Percentiles rank a stretch among this genome's conserved stretches.
These are phyloP conservation scores for Eudorina sp. DNA, from an alignment of 139 green algal genomes.

Conservation along the genomic window DNA sequence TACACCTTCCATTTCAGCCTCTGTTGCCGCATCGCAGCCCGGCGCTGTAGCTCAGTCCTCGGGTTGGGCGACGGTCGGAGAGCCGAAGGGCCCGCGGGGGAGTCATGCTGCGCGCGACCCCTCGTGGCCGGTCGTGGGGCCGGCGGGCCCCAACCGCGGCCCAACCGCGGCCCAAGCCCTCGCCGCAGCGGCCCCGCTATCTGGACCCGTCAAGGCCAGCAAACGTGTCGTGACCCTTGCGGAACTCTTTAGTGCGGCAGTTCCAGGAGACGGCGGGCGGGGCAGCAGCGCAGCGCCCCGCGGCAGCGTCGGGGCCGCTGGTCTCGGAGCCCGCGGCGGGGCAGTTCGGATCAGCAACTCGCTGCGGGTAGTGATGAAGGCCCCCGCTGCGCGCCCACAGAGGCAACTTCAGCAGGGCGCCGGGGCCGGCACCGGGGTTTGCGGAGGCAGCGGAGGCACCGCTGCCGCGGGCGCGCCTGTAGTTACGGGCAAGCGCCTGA, in stretches of 20 bases:
- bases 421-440: too few species aligned
- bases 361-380: not conserved
- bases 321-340: not conserved
- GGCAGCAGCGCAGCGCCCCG: not conserved
- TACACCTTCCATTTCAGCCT: not conserved
- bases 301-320: not conserved
- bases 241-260: slow-evolving; percentile 10
- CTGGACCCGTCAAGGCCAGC: slow-evolving; percentile 15
- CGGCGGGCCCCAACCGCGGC: too few species aligned
- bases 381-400: not conserved
- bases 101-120: not conserved
- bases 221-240: slow-evolving; percentile 36
- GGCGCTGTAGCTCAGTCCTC: not conserved
- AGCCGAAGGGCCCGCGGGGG: not conserved
- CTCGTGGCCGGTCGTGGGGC: too few species aligned
- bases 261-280: not conserved
- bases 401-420: not conserved
- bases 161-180: too few species aligned
- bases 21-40: not conserved
- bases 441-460: not conserved
- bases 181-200: too few species aligned
- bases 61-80: not conserved
- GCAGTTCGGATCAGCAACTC: slow-evolving; percentile 31
- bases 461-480: not conserved
- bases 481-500: not conserved